Evolutionary conservation across 345 rosid species (phyloP), one percentile per base, ranked within the genome.

Genomic region (Bruguiera parviflora): DNA sequence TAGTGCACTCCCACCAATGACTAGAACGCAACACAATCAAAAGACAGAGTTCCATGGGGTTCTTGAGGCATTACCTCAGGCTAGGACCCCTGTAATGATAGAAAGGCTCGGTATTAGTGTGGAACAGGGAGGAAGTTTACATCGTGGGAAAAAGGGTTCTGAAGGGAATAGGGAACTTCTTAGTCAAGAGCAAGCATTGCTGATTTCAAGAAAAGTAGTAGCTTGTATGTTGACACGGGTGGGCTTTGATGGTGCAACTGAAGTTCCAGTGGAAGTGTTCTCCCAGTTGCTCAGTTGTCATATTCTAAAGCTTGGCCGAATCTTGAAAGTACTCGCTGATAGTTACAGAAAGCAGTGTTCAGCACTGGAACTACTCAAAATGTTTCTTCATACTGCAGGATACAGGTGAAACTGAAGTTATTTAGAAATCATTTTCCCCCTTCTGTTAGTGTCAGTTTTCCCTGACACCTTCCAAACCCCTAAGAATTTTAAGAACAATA

Each of bases 321-420:
- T 47, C 55, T 79, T 91, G 78, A 94, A 84, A 81, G 74, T 89
- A 82, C 95, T 94, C 27, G 67, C 89, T 63, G 96, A 89, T 76
- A 89, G 84, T 82, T 94, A 94, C 85, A 83, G 82, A 77, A 85
- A 83, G 77, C 95, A 91, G 71, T 91, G 89, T 80, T 88, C 98
- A 20, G 96, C 95, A 18, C 37, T 80, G 66, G 97, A 91, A 79
- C 81, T 94, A 69, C 77, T 94, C 59, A 89, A 82, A 77, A 94
- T 94, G 97, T 94, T 94, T 77, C 92, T 94, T 73, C 89, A 89
- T 67, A 79, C 81, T 27, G 71, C 81, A 6, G 95, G 95, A 61
- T 68, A 81, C 72, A 79, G 92, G 97, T 91, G 71, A 77, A 79
- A 59, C 67, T 69, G 39, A 46, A 60, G 47, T 60, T 28, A 46